Percentiles rank a stretch among this genome's conserved stretches.
These are phyloP conservation scores for Scheffersomyces spartinae DNA, from an alignment of 805 yeast species.

Conservation along the genomic window DNA sequence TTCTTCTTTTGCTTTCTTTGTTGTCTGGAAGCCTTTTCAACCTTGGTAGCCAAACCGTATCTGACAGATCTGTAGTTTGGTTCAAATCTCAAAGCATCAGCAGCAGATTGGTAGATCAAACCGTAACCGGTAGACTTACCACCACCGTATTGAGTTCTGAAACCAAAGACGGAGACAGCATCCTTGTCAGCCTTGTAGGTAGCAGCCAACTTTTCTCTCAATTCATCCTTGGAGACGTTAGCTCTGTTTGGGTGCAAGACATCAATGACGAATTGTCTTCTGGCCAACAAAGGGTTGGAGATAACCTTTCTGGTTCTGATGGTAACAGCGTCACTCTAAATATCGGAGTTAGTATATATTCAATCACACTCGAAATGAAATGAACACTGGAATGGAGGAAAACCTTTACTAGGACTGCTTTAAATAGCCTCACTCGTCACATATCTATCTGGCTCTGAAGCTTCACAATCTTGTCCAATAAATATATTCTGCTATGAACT, in stretches of 20 bases:
- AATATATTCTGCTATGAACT: too few relatives aligned
- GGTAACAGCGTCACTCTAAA: conserved; percentile 97
- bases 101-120: conserved; percentile 94
- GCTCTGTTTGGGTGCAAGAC: conserved; percentile 99
- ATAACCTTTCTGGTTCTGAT: conserved; percentile 99
- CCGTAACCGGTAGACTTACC: conserved; percentile 99
- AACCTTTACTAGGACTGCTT: too few relatives aligned
- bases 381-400: too few relatives aligned
- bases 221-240: conserved; percentile 98
- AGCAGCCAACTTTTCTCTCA: conserved; percentile 86
- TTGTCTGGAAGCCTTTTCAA: conserved; percentile 97
- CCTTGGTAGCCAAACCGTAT: conserved; percentile 94
- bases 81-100: conserved; percentile 97
- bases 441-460: too few relatives aligned
- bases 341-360: conserved; percentile 14
- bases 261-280: conserved; percentile 99
- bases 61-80: conserved; percentile 99
- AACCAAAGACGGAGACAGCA: conserved; percentile 94
- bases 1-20: conserved; percentile 99
- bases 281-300: conserved; percentile 97
- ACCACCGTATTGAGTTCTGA: conserved; percentile 99
- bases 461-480: too few relatives aligned
- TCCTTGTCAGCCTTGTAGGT: conserved; percentile 88
- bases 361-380: too few relatives aligned
- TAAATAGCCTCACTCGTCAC: too few relatives aligned